Evolutionary conservation across 2,329 filamentous ascomycete genomes (phyloP).

Genomic region (Botryotinia globosa): DNA sequence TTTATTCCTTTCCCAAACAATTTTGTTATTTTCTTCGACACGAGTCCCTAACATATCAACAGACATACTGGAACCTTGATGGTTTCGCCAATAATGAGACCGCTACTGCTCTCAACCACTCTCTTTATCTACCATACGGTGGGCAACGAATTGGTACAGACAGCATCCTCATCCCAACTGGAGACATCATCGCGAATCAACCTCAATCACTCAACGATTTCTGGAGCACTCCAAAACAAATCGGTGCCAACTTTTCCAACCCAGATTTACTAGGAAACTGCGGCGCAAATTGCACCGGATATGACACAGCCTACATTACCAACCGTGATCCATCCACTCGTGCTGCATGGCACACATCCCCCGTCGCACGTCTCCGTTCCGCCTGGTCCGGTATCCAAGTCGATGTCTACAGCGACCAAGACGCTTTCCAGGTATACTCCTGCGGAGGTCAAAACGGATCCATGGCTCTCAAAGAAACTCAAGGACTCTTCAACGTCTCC

Average conservation of each 20-base stretch:
- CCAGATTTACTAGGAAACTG: constrained; percentile 69
- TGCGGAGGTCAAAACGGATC: constrained; percentile 75
- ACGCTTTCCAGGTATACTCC: constrained; percentile 83
- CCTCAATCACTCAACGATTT: constrained; percentile 72
- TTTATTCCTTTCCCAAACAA: neutral
- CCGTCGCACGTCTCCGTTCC: constrained; percentile 65
- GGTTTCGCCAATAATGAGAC: constrained; percentile 74
- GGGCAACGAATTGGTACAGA: constrained; percentile 68
- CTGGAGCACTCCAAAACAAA: constrained; percentile 76
- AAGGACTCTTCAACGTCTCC: constrained; percentile 57
- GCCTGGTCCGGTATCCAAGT: constrained; percentile 79
- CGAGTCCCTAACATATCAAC: constrained; percentile 33
- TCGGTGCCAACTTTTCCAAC: constrained; percentile 66
- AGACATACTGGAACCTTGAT: constrained; percentile 82
- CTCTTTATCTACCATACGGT: constrained; percentile 69
- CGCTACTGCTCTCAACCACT: constrained; percentile 64
- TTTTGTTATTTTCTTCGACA: neutral
- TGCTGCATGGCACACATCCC: constrained; percentile 63
- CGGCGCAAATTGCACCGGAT: constrained; percentile 77
- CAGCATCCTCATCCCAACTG: constrained; percentile 70
- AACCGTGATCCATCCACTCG: constrained; percentile 56
- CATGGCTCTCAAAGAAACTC: constrained; percentile 65
- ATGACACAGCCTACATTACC: constrained; percentile 70
- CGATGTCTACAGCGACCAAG: constrained; percentile 79
- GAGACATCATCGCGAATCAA: constrained; percentile 68